phyloP scores from a whole-genome alignment of 2,329 filamentous ascomycete species.

The Clarireedia paspali region DNA sequence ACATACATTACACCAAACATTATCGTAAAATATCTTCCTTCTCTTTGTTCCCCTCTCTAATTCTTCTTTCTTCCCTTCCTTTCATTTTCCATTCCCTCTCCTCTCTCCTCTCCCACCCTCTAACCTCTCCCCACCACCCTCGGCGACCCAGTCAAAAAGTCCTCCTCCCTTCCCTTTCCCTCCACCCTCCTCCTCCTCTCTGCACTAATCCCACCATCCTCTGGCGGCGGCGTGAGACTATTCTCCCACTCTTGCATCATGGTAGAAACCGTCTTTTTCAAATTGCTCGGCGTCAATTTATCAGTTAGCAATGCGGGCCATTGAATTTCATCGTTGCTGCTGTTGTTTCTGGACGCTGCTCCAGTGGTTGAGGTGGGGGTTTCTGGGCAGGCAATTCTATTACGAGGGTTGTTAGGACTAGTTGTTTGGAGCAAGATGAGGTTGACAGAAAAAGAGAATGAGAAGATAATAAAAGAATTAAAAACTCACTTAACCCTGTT shows the following conservation, averaged over 20 bases:
- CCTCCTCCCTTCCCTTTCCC: neutral
- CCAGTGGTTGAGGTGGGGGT: neutral
- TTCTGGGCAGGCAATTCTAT: slow-evolving; percentile 14
- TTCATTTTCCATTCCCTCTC: neutral
- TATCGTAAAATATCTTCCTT: neutral
- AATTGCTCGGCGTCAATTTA: slow-evolving; percentile 54
- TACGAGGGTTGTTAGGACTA: neutral
- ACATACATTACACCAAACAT: no score
- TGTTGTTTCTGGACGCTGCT: slow-evolving; percentile 18
- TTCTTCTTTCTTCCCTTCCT: neutral
- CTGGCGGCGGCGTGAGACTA: slow-evolving; percentile 50
- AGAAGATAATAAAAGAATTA: neutral
- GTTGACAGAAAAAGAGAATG: neutral
- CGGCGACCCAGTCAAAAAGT: no score
- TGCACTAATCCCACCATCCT: slow-evolving; percentile 3
- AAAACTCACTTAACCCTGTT: slow-evolving; percentile 21
- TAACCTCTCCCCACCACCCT: neutral
- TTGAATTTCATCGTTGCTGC: slow-evolving; percentile 31
- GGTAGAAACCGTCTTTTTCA: slow-evolving; percentile 76
- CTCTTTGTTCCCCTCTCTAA: neutral
- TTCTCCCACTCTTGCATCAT: slow-evolving; percentile 91
- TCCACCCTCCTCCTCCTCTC: neutral
- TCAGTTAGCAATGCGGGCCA: slow-evolving; percentile 32
- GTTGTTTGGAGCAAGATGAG: slow-evolving; percentile 10
- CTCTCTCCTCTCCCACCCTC: neutral